Base-by-base conservation (phyloP, 148 eudicot species). In the Rhododendron mucronatum region DNA sequence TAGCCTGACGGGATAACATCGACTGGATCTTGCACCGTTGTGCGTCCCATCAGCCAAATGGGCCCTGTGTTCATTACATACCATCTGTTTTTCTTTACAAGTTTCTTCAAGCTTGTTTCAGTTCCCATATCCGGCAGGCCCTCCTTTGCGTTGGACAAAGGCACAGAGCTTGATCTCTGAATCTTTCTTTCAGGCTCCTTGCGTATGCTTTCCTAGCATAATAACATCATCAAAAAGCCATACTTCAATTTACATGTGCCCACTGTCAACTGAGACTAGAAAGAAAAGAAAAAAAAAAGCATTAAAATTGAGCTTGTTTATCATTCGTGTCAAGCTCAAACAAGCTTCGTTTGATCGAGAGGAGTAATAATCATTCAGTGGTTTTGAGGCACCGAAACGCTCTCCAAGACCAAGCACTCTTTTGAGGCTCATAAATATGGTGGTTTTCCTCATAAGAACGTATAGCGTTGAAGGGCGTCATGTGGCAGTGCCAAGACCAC, bases 61-160 rank as follows among this genome's bases (percentile, higher is more conserved):
- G 44, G 45, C 4, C 79, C 23, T 75, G 16, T 37, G 39, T 37
- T 45, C 8, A 0, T 6, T 15, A 51, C 83, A 21, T 86, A 90
- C 93, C 91, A 92, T 83, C 92, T 92, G 26, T 88, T 87, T 80
- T 82, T 88, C 48, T 20, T 78, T 74, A 86, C 50, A n/a, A 91
- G 74, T 4, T 88, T 88, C 81, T 88, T 87, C 45, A 87, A 77
- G 74, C 86, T 87, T 47, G 44, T 50, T 55, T 86, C 89, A 63
- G 28, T 71, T 44, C 86, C 91, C 83, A 84, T 39, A 69, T 78
- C 67, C 28, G 59, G 39, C 15, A 55, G 69, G 26, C 67, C 51
- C 30, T 75, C 81, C 71, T 78, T 81, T 80, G 44, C 15, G 67
- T 48, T 53, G 77, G 89, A 21, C 28, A 37, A 20, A 16, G 90